Base-by-base conservation (phyloP, 345 rosid genomes). In the Abelmoschus esculentus region DNA sequence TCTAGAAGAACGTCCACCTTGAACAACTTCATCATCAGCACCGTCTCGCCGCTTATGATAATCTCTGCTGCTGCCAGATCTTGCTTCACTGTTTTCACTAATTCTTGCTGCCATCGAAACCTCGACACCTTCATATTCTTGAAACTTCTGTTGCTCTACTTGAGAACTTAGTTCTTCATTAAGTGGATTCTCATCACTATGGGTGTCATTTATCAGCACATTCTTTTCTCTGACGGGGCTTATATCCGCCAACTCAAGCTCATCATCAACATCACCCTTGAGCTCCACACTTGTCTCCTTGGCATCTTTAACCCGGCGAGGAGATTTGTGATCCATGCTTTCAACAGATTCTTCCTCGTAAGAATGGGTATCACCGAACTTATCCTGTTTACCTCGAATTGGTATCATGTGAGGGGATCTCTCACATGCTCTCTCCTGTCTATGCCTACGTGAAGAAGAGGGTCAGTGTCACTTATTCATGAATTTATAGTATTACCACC, bases 11-110 rank as follows among this genome's bases (percentile, higher is more conserved):
- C 75, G 82, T 57, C 82, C 79, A 73, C 73, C 90, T 83, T 91
- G 97, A 76, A 85, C 75, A 76, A 90, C 90, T 81, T 95, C 99
- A 77, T 95, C 99, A 53, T 90, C 99, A 61, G 73, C 81, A 66
- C 85, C 78, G 79, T 85, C 92, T 64, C 75, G 85, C 77, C 84
- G 72, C 77, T 86, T 90, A 70, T 80, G 89, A 82, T 81, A 44
- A 80, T 95, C 96, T 77, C 82, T 85, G 79, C 91, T 86, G 83
- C 92, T 88, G 31, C 90, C 91, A 52, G 96, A 90, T 83, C 88
- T 86, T 72, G 86, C 92, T 88, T 95, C 90, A 80, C 93, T 88
- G 77, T 85, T 85, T 71, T 91, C 98, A 73, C 93, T 90, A 78
- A 93, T 90, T 84, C 98, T 90, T 61, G 91, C 96, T 38, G 88